Evolutionary conservation across 495 filamentous ascomycete species (phyloP), one percentile per base, ranked within the genome.

Genomic region (Immersiella caudata): DNA sequence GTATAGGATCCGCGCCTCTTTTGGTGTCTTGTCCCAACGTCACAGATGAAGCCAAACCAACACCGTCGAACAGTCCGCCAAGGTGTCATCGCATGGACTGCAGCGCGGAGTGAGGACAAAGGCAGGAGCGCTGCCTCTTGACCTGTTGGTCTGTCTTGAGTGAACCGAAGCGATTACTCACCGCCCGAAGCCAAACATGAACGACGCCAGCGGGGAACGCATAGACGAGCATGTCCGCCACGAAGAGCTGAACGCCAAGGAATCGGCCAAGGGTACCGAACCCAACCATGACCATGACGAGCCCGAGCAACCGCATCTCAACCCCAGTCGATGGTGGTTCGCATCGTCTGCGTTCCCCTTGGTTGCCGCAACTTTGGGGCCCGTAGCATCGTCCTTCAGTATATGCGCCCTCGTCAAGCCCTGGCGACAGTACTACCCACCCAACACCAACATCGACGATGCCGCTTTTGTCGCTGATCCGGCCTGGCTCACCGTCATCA

Each of bases 241-340:
- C 24, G 26, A 66, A 16, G 74, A 76, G 46, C 58, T 9, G 22
- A 26, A 64, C 18, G 46, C 59, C 40, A 68, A 71, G 62, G 26
- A 64, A 8, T 57, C 64, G 29, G 29, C 29, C 29, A 33, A 33
- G 29, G 29, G 8, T 33, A 33, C 29, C 29, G 29, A 33, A 29
- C 60, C 67, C 27, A 50, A 79, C 62, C 62, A 58, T 4, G 60
- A 70, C 54, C 26, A 50, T 18, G 63, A 62, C 36, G 11, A 46
- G 40, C 66, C 75, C 57, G 76, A 82, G 25, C 67, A 77, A 51
- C 67, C 75, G 6, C 86, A 86, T 76, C 70, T 86, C 6, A 78
- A 88, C 55, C 87, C 86, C 22, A 85, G 89, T 65, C 88, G 88
- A 50, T 97, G 92, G 92, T 97, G 93, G 93, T 89, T 94, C 70